Evolutionary conservation across 2,329 filamentous ascomycete species (phyloP), one percentile per base, ranked within the genome.

Genomic region (Pseudogymnoascus sp.): DNA sequence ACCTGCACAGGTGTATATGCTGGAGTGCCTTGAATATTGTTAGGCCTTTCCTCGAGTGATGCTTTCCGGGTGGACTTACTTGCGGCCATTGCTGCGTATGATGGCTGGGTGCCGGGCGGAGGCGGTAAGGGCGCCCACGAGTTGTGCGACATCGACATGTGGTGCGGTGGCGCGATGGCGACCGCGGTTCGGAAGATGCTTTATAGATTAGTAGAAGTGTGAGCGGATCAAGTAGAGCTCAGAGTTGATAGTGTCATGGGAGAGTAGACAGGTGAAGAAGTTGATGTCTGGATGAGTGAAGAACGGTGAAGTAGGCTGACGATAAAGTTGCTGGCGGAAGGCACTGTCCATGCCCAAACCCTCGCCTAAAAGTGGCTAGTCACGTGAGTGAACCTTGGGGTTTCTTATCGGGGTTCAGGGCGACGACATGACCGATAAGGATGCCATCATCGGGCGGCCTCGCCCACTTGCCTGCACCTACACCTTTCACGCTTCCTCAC

Each of bases 1-100:
- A 77, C 75, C 65, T 74, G 71, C 15, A 80, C 75, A 18, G 76
- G 64, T 25, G 76, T 77, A 64, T 77, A 80, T 50, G 77, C 76
- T 38, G 71, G 66, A 30, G 73, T 64, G 64, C 67, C 76, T 77
- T 65, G 33, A 30, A 57, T 57, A 50, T 63, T 62, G 67, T 75
- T 70, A 76, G 72, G 57, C 68, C 20, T 35, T 47, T 38, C 58
- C 61, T 37, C 20, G 37, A 18, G 25, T 33, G 43, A 33, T 50
- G 58, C 11, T 39, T 37, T 38, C 60, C n/a, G 47, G 25, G 57
- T 37, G 22, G 61, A 65, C 68, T 69, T 61, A 72, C 70, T 65
- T 67, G 63, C 64, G n/a, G 64, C 62, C 60, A 68, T 71, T 30
- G 63, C 57, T 58, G 57, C 65, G 64, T 69, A 70, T 15, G 64